A percentile compares a stretch with the other conserved stretches of the same genome.
phyloP scores from a whole-genome alignment of 345 rosid species.

The Corchorus olitorius region DNA sequence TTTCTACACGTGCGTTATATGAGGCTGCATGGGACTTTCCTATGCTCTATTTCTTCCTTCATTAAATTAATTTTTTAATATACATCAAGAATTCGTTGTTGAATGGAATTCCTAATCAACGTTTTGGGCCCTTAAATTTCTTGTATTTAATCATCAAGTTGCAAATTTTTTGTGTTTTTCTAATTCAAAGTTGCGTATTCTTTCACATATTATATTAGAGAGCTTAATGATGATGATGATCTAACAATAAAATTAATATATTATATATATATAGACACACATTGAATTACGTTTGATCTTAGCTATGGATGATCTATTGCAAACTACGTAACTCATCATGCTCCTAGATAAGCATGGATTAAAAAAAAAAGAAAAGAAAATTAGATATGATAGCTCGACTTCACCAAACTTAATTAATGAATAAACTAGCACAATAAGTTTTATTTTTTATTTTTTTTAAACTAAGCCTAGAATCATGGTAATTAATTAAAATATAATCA shows the following conservation, averaged over 20 bases:
- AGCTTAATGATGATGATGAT: no score
- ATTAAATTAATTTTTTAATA: neutral
- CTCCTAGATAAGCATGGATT: neutral
- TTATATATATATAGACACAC: no score
- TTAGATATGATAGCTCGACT: neutral
- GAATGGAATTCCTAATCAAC: conserved; percentile 13
- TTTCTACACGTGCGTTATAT: neutral
- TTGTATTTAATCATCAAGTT: conserved; percentile 5
- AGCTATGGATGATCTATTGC: neutral
- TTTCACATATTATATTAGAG: neutral
- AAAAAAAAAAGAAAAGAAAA: no score
- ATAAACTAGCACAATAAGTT: no score
- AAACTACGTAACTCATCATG: neutral
- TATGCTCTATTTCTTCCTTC: neutral
- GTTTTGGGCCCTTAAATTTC: neutral
- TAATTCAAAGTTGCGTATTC: neutral
- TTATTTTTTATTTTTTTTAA: no score
- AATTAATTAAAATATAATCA: no score
- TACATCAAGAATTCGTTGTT: neutral
- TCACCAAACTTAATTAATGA: no score
- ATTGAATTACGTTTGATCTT: neutral
- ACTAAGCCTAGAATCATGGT: no score
- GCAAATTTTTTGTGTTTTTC: neutral
- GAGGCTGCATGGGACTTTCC: conserved; percentile 14
- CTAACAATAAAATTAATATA: neutral